Conservation (phyloP, 192 early-diverging fungal genomes). For the Gigaspora rosea region DNA sequence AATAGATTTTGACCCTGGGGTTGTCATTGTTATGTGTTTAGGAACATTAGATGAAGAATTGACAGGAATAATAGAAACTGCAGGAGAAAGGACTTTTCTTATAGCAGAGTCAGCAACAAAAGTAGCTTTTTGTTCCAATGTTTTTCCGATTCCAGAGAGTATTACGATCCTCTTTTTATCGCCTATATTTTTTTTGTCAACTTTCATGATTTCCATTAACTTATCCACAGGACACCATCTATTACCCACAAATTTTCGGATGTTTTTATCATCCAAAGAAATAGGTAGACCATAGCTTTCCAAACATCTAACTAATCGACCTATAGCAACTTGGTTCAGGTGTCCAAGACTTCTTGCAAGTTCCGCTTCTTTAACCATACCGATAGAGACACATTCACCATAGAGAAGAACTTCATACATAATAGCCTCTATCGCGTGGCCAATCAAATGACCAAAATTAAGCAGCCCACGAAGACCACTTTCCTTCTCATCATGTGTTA, state of each 20-base stretch:
- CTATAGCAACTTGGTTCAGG: conserved; percentile 83
- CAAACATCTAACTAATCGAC: conserved; percentile 81
- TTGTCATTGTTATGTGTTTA: conserved; percentile 60
- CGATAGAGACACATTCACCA: conserved; percentile 95
- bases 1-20: conserved; percentile 96
- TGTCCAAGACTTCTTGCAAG: conserved; percentile 86
- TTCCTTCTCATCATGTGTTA: conserved; percentile 95
- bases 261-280: conserved; percentile 77
- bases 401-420: conserved; percentile 88
- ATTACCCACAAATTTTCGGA: conserved; percentile 62
- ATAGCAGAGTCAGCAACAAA: conserved; percentile 85
- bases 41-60: conserved; percentile 36
- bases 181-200: conserved; percentile 97
- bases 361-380: conserved; percentile 94
- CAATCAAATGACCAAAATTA: conserved; percentile 97
- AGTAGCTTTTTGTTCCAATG: conserved; percentile 79
- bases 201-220: conserved; percentile 87
- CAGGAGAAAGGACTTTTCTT: conserved; percentile 76
- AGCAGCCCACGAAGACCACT: conserved; percentile 90
- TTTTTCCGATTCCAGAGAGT: conserved; percentile 80
- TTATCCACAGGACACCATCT: conserved; percentile 73
- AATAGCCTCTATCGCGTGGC: conserved; percentile 95
- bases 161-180: conserved; percentile 90
- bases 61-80: conserved; percentile 68
- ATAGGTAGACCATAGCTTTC: conserved; percentile 86